Evolutionary conservation across 352 stramenopile genomes (phyloP).

Genomic region (Phytophthora fragariaefolia): DNA sequence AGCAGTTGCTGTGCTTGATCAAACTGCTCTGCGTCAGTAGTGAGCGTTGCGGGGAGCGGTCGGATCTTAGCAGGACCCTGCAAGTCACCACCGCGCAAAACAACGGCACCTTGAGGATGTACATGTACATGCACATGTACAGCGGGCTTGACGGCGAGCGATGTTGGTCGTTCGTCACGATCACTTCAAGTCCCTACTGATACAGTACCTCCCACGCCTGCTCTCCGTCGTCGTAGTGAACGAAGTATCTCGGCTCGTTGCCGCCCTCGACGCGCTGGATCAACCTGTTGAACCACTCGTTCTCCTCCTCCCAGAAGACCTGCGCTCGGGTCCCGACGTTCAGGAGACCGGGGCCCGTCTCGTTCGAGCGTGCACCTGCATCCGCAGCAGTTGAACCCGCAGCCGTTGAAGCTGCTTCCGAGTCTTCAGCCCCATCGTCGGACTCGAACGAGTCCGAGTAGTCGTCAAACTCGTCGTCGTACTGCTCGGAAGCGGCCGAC

Average conservation of each 20-base stretch:
- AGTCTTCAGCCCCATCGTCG: conserved; percentile 19
- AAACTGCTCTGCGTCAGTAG: conserved; percentile 4
- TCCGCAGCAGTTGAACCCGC: neutral
- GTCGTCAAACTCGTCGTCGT: conserved; percentile 53
- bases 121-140: no score
- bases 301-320: conserved; percentile 54
- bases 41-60: conserved; percentile 13
- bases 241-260: conserved; percentile 26
- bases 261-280: conserved; percentile 10
- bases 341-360: neutral
- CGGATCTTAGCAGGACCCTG: conserved; percentile 20
- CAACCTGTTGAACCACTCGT: conserved; percentile 54
- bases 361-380: neutral
- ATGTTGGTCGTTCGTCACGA: neutral
- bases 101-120: no score
- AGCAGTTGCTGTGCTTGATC: conserved; percentile 49
- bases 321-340: conserved; percentile 43
- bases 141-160: neutral
- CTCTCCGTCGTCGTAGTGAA: conserved; percentile 63
- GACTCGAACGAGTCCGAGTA: conserved; percentile 67
- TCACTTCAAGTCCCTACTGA: neutral
- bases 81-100: conserved; percentile 1
- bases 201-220: conserved; percentile 45
- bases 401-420: neutral
- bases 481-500: conserved; percentile 17